Percentiles rank a stretch among this genome's conserved stretches.
phyloP scores from a whole-genome alignment of 2,329 filamentous ascomycete genomes.

The Scleromitrula shiraiana region DNA sequence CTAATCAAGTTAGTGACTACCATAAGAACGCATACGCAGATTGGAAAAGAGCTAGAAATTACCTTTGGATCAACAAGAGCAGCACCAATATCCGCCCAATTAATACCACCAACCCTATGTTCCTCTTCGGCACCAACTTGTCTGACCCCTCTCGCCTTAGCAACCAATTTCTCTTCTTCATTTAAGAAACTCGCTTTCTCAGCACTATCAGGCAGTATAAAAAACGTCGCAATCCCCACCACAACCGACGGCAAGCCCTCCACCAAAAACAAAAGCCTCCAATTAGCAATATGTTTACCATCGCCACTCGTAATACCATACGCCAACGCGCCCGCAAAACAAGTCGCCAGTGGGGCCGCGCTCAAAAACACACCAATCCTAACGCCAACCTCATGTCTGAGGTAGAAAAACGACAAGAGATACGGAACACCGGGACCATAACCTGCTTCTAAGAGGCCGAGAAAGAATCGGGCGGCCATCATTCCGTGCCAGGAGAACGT shows the following conservation, averaged over 20 bases:
- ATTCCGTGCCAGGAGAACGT: slow-evolving; percentile 30
- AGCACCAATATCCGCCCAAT: slow-evolving; percentile 38
- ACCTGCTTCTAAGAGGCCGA: slow-evolving; percentile 32
- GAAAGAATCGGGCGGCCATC: slow-evolving; percentile 32
- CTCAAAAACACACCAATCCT: slow-evolving; percentile 63
- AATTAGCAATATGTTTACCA: slow-evolving; percentile 41
- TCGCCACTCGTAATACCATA: slow-evolving; percentile 60
- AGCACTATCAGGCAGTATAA: slow-evolving; percentile 45
- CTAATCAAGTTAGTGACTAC: slow-evolving; percentile 7
- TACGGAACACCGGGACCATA: slow-evolving; percentile 33
- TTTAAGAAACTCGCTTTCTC: slow-evolving; percentile 42
- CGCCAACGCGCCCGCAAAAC: slow-evolving; percentile 60
- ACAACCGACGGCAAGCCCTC: slow-evolving; percentile 54
- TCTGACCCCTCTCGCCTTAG: slow-evolving; percentile 43
- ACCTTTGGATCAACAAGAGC: slow-evolving; percentile 40
- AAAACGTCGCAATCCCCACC: slow-evolving; percentile 46
- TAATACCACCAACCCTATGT: slow-evolving; percentile 39
- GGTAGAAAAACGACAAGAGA: slow-evolving; percentile 40
- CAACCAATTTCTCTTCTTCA: slow-evolving; percentile 41
- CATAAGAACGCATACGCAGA: neutral
- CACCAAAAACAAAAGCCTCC: slow-evolving; percentile 58
- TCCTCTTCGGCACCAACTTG: slow-evolving; percentile 43
- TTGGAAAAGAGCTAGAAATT: neutral
- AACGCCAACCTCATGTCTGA: slow-evolving; percentile 55
- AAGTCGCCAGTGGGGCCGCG: slow-evolving; percentile 56